Conservation (phyloP, 257 asterid species). For the Ilex aquifolium region DNA sequence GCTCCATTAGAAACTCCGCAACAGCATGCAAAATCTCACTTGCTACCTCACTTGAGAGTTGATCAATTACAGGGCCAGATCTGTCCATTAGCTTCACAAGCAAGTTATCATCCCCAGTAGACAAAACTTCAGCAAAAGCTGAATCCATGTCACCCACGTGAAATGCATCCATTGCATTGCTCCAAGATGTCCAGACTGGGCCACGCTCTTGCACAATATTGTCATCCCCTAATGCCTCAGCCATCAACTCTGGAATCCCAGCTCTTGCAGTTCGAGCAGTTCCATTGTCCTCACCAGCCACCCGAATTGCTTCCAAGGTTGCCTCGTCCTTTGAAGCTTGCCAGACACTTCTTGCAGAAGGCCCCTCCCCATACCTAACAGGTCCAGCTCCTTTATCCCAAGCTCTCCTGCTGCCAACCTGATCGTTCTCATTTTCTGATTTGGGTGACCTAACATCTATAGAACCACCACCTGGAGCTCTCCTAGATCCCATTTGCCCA, state of each 20-base stretch:
- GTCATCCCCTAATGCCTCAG: slow-evolving; percentile 78
- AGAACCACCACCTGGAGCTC: slow-evolving; percentile 41
- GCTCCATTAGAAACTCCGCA: slow-evolving; percentile 75
- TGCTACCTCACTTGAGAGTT: slow-evolving; percentile 74
- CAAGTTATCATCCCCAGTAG: slow-evolving; percentile 78
- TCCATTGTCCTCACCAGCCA: slow-evolving; percentile 91
- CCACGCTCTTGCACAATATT: slow-evolving; percentile 62
- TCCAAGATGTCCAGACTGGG: slow-evolving; percentile 85
- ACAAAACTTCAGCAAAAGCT: slow-evolving; percentile 84
- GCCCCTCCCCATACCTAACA: slow-evolving; percentile 94
- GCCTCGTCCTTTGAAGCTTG: slow-evolving; percentile 99
- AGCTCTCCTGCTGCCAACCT: slow-evolving; percentile 59
- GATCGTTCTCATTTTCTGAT: slow-evolving; percentile 61
- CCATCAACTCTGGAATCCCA: slow-evolving; percentile 74
- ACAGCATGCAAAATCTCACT: slow-evolving; percentile 65
- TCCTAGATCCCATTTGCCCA: slow-evolving; percentile 63
- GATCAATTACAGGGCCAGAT: slow-evolving; percentile 87
- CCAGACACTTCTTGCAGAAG: slow-evolving; percentile 99
- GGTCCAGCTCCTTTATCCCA: slow-evolving; percentile 80
- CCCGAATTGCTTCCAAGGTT: slow-evolving; percentile 93
- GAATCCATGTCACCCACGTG: slow-evolving; percentile 73
- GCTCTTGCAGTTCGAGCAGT: slow-evolving; percentile 65
- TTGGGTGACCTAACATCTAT: slow-evolving; percentile 49
- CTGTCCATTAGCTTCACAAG: slow-evolving; percentile 93
- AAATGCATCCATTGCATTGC: slow-evolving; percentile 94